Conservation (phyloP, 2,329 filamentous ascomycete species). For the Phialemoniopsis sp. region DNA sequence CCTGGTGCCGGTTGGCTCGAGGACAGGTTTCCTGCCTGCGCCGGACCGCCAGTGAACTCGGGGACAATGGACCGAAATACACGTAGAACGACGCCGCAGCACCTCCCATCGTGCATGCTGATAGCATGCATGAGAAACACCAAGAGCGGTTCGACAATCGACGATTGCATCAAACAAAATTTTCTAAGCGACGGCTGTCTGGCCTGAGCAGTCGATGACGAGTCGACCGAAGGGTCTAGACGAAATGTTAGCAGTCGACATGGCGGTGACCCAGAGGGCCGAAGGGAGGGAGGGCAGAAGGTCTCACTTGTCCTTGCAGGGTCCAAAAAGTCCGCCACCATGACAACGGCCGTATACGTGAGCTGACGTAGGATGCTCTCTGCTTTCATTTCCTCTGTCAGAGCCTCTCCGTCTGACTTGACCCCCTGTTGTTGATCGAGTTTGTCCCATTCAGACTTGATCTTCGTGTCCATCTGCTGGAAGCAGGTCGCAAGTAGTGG, state of each 20-base stretch:
- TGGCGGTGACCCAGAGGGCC: too few species aligned
- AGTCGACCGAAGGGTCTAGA: constrained; percentile 9
- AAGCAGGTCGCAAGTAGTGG: constrained; percentile 80
- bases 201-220: constrained; percentile 20
- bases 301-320: constrained; percentile 60
- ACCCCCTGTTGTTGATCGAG: constrained; percentile 61
- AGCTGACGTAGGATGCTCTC: constrained; percentile 93
- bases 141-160: constrained; percentile 82
- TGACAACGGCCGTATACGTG: constrained; percentile 86
- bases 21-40: constrained; percentile 5
- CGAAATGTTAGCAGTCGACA: background rate
- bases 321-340: constrained; percentile 86
- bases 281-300: background rate
- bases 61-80: constrained; percentile 83
- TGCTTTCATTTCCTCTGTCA: constrained; percentile 96
- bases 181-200: constrained; percentile 62
- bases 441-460: constrained; percentile 80
- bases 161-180: constrained; percentile 75
- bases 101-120: constrained; percentile 83
- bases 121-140: constrained; percentile 90
- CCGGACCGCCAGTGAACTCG: constrained; percentile 54
- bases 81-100: constrained; percentile 78
- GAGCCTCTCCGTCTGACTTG: constrained; percentile 66
- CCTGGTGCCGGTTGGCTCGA: constrained; percentile 3
- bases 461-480: constrained; percentile 80